These are phyloP conservation scores for Nicotiana paniculata DNA, from an alignment of 257 asterid genomes.

Conservation along the genomic window DNA sequence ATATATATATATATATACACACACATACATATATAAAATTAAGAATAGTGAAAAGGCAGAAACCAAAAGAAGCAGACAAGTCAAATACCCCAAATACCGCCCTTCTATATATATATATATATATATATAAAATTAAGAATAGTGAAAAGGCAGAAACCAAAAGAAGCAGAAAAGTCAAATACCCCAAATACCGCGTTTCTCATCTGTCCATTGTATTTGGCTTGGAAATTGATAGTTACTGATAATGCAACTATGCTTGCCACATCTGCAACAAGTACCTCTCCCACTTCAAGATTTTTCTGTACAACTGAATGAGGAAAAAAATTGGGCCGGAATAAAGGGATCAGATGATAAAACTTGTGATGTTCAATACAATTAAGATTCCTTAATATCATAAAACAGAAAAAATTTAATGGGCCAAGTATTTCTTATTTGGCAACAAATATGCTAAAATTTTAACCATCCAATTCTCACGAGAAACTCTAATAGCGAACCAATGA, in stretches of 20 bases:
- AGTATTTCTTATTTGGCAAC: not conserved
- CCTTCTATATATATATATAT: slow-evolving; percentile 28
- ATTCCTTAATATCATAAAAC: not conserved
- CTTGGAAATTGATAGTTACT: slow-evolving; percentile 71
- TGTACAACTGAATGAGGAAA: slow-evolving; percentile 58
- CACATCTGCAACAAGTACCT: slow-evolving; percentile 77
- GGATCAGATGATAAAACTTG: not conserved
- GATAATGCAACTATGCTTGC: slow-evolving; percentile 85
- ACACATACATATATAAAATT: too few species aligned
- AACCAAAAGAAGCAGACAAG: not conserved
- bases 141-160: not conserved
- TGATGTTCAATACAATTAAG: not conserved
- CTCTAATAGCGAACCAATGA: too few species aligned
- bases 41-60: not conserved
- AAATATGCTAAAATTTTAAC: too few species aligned
- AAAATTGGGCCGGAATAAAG: not conserved
- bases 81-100: slow-evolving; percentile 81
- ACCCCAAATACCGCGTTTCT: slow-evolving; percentile 94
- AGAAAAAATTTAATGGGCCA: not conserved
- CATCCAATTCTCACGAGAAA: too few species aligned
- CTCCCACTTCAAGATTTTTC: slow-evolving; percentile 97
- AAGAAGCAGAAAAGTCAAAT: slow-evolving; percentile 11
- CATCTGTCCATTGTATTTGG: slow-evolving; percentile 86
- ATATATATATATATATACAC: too few species aligned
- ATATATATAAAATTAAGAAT: not conserved